Evolutionary conservation across 495 filamentous ascomycete genomes (phyloP), one percentile per base, ranked within the genome.

Genomic region (Aspergillus avenaceus): DNA sequence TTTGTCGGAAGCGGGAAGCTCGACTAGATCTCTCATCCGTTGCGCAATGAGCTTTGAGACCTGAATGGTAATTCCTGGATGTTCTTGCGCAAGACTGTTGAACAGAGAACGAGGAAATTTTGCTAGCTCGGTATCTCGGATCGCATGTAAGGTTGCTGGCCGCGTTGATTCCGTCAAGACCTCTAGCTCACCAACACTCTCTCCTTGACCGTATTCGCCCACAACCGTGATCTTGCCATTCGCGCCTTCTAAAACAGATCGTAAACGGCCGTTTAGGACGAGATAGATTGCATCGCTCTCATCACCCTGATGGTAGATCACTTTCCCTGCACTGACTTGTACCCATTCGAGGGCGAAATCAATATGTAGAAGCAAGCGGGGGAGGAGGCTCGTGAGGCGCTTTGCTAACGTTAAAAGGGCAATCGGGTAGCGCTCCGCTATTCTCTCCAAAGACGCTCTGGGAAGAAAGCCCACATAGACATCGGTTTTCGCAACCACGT

Each of bases 221-320:
- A 90, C 81, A 29, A 96, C 91, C 43, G 84, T 86, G 75, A 95
- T 87, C n/a, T 83, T 86, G 0, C 87, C 89, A 44, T 88, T 84
- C 24, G 85, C 73, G 5, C 81, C 77, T 59, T 97, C 90, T 26
- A 88, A 77, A 2, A 97, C 82, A 4, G 88, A 80, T 28, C 93
- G 74, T 21, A 98, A 67, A 8, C 93, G 84, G 8, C 93, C 93
- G 63, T 98, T 98, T 6, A 98, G 75, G 9, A 97, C 95, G 53
- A 98, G 90, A 61, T 98, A 97, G 32, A 98, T 98, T 11, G 95
- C 93, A 67, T 98, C 93, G 63, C 93, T 97, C 52, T 97, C 93
- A 54, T 97, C 92, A 3, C 83, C 84, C 68, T 97, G 88, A 61
- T 95, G 87, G 61, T 93, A 93, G 37, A 98, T 86, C 8, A 95